Conservation (phyloP, 768 basidiomycete genomes). For the Collybia nuda region DNA sequence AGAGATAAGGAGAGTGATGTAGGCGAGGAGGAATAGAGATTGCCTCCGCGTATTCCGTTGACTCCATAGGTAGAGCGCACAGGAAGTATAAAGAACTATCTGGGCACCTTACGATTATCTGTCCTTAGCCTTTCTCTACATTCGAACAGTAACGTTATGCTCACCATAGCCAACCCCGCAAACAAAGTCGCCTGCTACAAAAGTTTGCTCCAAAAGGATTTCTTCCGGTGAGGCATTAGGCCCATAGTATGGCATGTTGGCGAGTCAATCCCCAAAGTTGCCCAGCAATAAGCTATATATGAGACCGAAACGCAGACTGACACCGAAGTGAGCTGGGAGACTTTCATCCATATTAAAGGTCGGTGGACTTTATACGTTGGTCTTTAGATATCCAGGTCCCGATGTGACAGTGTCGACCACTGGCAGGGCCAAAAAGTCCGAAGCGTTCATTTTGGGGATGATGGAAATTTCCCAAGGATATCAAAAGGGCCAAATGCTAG, state of each 20-base stretch:
- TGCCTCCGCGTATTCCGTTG: conserved; percentile 25
- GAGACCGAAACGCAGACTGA: no score
- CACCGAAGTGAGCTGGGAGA: no score
- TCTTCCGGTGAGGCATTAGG: conserved; percentile 30
- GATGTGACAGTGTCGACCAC: no score
- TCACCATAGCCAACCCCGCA: conserved; percentile 40
- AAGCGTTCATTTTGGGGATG: no score
- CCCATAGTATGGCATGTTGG: conserved; percentile 22
- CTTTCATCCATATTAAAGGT: no score
- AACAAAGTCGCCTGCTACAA: conserved; percentile 42
- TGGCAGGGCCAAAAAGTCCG: no score
- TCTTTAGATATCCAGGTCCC: no score
- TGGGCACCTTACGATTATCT: conserved; percentile 28
- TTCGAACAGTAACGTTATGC: background rate
- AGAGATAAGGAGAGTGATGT: conserved; percentile 34
- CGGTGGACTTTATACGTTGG: no score
- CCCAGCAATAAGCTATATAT: no score
- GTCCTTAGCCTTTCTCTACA: no score
- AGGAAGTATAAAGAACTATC: conserved; percentile 33
- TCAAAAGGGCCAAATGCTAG: no score
- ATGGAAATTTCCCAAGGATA: no score
- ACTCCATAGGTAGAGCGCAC: conserved; percentile 36
- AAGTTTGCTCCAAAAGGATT: conserved; percentile 37
- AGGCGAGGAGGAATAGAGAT: conserved; percentile 32
- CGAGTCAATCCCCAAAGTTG: background rate